Evolutionary conservation across 2,329 filamentous ascomycete genomes (phyloP), one percentile per base, ranked within the genome.

Genomic region (Diaporthe australafricana): DNA sequence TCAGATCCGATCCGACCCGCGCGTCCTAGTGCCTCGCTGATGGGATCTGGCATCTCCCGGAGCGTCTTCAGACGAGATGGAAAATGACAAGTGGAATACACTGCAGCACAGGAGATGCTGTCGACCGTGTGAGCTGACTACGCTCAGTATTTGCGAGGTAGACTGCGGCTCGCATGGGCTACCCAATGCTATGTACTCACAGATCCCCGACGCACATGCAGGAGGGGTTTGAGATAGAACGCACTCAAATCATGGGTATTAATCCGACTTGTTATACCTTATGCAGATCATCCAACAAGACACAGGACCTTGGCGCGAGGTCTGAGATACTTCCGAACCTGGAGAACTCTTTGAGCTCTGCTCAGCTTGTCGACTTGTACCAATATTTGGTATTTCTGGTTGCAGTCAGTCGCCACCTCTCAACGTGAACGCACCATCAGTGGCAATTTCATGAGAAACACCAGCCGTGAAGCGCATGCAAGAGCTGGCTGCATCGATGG

Each of bases 1-100:
- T 50, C 27, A 50, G 60, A 50, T 27, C 60, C 60, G 60, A 65
- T 27, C 60, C 60, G 60, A 63, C 45, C 60, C 60, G 60, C 60
- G n/a, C 35, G 60, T 27, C 32, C 60, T 50, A 50, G 60, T 65
- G 60, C 45, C n/a, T 50, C n/a, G 27, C 45, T 38, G 20, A 25
- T 27, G 42, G 60, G n/a, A 45, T 38, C 42, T 27, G 42, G 60
- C 8, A 45, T 38, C 42, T 50, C n/a, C 47, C 45, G 35, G n/a
- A n/a, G 30, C 32, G 17, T 50, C 45, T 38, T 50, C 60, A 65
- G 60, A 50, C 45, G 60, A 65, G 45, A 50, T 50, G 60, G 12
- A 27, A 38, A 50, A 38, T 17, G 45, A 65, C 45, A 48, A 32
- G 42, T 20, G 48, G 20, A 30, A 14, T 22, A 50, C 20, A 65